Evolutionary conservation across 441 rosid species (phyloP).

Genomic region (Mallotus japonicus): DNA sequence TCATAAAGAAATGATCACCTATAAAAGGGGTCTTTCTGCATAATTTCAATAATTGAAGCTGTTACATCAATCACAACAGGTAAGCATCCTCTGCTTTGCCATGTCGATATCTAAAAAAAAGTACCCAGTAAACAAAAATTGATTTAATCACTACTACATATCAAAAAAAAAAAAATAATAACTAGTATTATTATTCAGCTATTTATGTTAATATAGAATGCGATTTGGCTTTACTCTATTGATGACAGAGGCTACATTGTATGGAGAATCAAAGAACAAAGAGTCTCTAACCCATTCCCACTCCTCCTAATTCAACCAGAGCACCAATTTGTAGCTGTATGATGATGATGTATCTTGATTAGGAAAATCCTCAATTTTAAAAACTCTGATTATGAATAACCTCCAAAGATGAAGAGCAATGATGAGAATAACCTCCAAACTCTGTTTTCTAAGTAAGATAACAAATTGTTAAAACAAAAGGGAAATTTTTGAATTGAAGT

Average conservation of each 20-base stretch:
- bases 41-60: constrained; percentile 73
- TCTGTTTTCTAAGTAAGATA: too few species aligned
- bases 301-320: constrained; percentile 91
- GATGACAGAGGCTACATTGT: constrained; percentile 51
- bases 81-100: constrained; percentile 83
- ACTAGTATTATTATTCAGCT: too few species aligned
- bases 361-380: too few species aligned
- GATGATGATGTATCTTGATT: constrained; percentile 28
- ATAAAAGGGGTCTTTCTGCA: constrained; percentile 68
- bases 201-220: neutral
- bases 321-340: constrained; percentile 58
- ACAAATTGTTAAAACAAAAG: too few species aligned
- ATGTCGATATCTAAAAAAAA: constrained; percentile 53
- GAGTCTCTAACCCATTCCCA: constrained; percentile 85
- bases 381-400: too few species aligned
- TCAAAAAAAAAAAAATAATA: neutral
- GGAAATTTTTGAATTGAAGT: too few species aligned
- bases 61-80: constrained; percentile 81
- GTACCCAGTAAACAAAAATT: neutral
- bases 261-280: constrained; percentile 71
- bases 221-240: constrained; percentile 47
- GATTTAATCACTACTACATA: neutral
- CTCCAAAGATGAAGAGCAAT: too few species aligned
- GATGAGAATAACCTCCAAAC: too few species aligned
- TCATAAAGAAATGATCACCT: constrained; percentile 33